Evolutionary conservation across 257 asterid genomes (phyloP).

Genomic region (Solanum rostratum): DNA sequence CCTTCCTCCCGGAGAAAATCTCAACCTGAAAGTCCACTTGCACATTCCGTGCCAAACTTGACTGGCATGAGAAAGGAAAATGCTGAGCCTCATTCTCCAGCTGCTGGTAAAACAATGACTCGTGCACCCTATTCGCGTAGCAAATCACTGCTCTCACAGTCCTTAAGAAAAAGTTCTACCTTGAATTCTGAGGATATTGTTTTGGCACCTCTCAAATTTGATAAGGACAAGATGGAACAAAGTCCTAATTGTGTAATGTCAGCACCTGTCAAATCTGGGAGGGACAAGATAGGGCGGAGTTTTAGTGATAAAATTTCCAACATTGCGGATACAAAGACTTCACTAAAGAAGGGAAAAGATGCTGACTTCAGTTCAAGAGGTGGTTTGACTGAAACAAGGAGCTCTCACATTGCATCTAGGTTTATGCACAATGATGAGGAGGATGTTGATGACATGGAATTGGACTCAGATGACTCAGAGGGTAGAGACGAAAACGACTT

Average conservation of each 20-base stretch:
- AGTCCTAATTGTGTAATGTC: conserved; percentile 10
- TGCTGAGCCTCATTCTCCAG: conserved; percentile 46
- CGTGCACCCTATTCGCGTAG: conserved; percentile 54
- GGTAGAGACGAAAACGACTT: conserved; percentile 33
- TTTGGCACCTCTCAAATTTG: conserved; percentile 30
- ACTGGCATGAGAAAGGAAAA: conserved; percentile 74
- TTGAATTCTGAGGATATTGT: conserved; percentile 37
- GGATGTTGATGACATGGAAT: conserved; percentile 33
- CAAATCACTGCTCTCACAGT: conserved; percentile 45
- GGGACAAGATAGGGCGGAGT: not conserved
- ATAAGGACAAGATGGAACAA: conserved; percentile 21
- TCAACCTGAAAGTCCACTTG: conserved; percentile 73
- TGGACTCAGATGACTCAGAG: conserved; percentile 37
- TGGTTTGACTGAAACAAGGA: conserved; percentile 27
- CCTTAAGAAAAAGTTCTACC: conserved; percentile 41
- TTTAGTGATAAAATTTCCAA: conserved; percentile 11
- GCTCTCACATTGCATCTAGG: conserved; percentile 17
- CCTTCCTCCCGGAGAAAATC: conserved; percentile 44
- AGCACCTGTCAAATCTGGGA: not conserved
- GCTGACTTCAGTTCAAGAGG: conserved; percentile 34
- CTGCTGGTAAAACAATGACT: conserved; percentile 32
- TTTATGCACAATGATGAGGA: conserved; percentile 27
- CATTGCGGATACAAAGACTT: conserved; percentile 34
- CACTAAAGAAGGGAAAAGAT: conserved; percentile 51
- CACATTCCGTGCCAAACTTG: conserved; percentile 76